Evolutionary conservation across 495 filamentous ascomycete species (phyloP), one percentile per base, ranked within the genome.

Genomic region (Penicillium steckii): DNA sequence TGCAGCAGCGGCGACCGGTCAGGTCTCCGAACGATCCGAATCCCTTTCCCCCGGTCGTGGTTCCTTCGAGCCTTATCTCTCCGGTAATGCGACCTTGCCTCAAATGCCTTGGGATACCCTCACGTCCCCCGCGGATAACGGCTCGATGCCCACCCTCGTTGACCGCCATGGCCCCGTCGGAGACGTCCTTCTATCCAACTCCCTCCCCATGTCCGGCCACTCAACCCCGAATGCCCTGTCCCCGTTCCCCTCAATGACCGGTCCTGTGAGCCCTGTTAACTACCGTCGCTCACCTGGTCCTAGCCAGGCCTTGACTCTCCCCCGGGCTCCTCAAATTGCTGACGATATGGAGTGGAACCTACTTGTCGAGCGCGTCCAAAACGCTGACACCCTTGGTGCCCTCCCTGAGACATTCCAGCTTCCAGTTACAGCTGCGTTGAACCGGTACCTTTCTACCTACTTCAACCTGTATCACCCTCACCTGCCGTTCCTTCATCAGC

Each of bases 381-480:
- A 75, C 50, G 83, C 80, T 43, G 93, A 97, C 62, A 83, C 69
- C 60, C 89, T 95, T 57, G 83, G 85, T 48, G 84, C 88, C n/a
- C 83, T 96, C 45, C 85, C 90, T 12, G 89, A 91, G 33, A 89
- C 85, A 54, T 97, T 98, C 80, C 88, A 91, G 59, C 80, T 96
- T 19, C 95, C 94, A 8, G 83, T 76, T 60, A 79, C 87, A 41
- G 71, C 78, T 19, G 86, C 87, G 15, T 68, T 97, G 60, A 97
- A 98, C 71, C 81, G 89, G 58, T 96, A 93, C 64, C 77, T 97
- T 30, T 85, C 91, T 17, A 96, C 92, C 2, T 98, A 98, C 79
- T 98, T 97, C 72, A 91, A 89, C 60, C 76, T 96, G 62, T 97
- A 97, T 71, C 94, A 98, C 66, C 95, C 94, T 55, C 94, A 98